Evolutionary conservation across 441 rosid genomes (phyloP).

Genomic region (Lagerstroemia fauriei): DNA sequence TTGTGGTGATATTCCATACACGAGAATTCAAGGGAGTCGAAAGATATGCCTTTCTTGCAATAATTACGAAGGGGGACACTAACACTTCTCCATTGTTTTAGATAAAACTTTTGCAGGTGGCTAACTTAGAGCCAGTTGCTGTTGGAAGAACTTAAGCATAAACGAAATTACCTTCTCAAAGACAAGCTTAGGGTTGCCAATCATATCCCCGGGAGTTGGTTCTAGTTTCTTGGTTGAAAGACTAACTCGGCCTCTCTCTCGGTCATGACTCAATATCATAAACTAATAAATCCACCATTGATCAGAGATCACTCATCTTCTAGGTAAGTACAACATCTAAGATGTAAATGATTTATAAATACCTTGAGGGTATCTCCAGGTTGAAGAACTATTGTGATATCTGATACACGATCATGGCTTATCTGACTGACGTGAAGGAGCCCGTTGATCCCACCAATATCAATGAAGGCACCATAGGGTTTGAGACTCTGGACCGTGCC

Average conservation of each 20-base stretch:
- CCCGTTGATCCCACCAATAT: constrained; percentile 93
- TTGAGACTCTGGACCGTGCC: constrained; percentile 95
- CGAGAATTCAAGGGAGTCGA: neutral
- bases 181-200: constrained; percentile 93
- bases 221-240: constrained; percentile 94
- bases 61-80: no score
- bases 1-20: neutral
- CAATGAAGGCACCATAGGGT: constrained; percentile 95
- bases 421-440: constrained; percentile 97
- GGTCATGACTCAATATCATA: constrained; percentile 96
- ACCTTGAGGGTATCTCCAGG: constrained; percentile 97
- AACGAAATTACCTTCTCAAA: constrained; percentile 80
- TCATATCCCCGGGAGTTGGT: constrained; percentile 98
- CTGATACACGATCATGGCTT: constrained; percentile 88
- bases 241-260: constrained; percentile 94
- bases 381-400: constrained; percentile 92
- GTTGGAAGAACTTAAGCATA: neutral
- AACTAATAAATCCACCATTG: constrained; percentile 44
- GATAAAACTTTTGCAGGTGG: neutral
- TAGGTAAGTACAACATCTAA: no score
- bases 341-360: neutral
- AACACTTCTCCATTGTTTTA: neutral
- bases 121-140: neutral
- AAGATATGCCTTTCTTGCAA: neutral
- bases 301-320: neutral